Conservation (phyloP, 2,329 filamentous ascomycete genomes). For the Xylaria sp. region DNA sequence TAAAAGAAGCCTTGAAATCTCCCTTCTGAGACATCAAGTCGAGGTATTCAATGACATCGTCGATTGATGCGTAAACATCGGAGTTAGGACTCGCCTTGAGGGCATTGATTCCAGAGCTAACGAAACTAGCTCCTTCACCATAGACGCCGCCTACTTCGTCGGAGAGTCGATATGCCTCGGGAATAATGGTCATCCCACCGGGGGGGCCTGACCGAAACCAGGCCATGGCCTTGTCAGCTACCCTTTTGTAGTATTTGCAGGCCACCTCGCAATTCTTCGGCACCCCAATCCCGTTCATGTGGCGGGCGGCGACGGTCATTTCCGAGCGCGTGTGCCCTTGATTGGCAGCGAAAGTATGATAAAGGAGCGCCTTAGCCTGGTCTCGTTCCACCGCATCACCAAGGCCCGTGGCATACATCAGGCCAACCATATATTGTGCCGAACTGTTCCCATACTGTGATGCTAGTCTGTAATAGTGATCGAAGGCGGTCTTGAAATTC, state of each 20-base stretch:
- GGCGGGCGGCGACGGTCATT: constrained; percentile 91
- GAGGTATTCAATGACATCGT: constrained; percentile 94
- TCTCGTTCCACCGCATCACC: constrained; percentile 83
- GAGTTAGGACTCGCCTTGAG: constrained; percentile 77
- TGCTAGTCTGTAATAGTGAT: constrained; percentile 83
- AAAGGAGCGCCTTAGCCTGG: constrained; percentile 90
- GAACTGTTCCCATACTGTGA: constrained; percentile 84
- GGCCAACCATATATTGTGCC: constrained; percentile 93
- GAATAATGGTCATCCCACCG: constrained; percentile 81
- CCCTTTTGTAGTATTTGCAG: constrained; percentile 88
- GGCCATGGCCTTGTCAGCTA: constrained; percentile 90
- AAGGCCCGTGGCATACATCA: constrained; percentile 95
- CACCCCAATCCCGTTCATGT: constrained; percentile 86
- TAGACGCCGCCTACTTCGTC: constrained; percentile 94
- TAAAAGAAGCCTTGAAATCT: constrained; percentile 87
- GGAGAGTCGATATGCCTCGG: constrained; percentile 84
- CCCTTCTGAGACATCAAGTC: constrained; percentile 91
- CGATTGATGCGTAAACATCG: constrained; percentile 85
- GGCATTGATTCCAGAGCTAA: constrained; percentile 86
- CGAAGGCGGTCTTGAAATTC: constrained; percentile 82
- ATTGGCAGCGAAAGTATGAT: constrained; percentile 92
- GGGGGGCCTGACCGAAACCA: constrained; percentile 92
- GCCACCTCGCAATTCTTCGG: constrained; percentile 87
- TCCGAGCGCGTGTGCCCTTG: constrained; percentile 85
- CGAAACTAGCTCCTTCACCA: constrained; percentile 91